Percentiles rank a stretch among this genome's conserved stretches.
These are phyloP conservation scores for Stachybotrys chartarum DNA, from an alignment of 2,329 filamentous ascomycete species.

Conservation along the genomic window DNA sequence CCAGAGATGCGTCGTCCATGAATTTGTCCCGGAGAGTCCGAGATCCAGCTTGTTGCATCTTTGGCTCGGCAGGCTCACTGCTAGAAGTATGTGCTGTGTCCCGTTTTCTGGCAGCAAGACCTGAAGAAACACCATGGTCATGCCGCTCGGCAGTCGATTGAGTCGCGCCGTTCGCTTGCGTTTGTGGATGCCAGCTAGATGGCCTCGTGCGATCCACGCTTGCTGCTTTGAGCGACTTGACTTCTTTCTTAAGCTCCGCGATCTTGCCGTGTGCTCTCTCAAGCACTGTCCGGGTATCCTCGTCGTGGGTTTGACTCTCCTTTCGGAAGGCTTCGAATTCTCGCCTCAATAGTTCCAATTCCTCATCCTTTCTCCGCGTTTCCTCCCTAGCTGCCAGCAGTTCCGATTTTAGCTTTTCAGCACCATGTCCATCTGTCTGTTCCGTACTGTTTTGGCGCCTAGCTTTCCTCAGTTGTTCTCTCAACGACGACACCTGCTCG, in stretches of 20 bases:
- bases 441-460: constrained; percentile 35
- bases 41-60: constrained; percentile 7
- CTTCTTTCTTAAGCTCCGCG: constrained; percentile 45
- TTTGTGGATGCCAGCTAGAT: constrained; percentile 20
- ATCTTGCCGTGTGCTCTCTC: constrained; percentile 52
- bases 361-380: constrained; percentile 38
- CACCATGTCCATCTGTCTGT: constrained; percentile 23
- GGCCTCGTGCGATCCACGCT: constrained; percentile 13
- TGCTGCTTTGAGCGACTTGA: constrained; percentile 34
- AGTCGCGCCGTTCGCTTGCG: neutral
- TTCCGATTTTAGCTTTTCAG: constrained; percentile 27
- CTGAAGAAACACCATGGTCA: neutral
- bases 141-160: neutral
- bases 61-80: constrained; percentile 9
- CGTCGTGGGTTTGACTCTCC: constrained; percentile 44
- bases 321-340: constrained; percentile 49
- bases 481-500: constrained; percentile 45
- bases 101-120: neutral
- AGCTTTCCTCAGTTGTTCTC: constrained; percentile 39
- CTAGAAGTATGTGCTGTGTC: neutral
- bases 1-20: constrained; percentile 17
- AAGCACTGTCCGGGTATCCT: constrained; percentile 48
- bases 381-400: constrained; percentile 37
- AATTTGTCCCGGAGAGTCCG: constrained; percentile 28
- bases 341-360: constrained; percentile 38